Base-by-base conservation (phyloP, 2,329 filamentous ascomycete genomes). In the Cryphonectria radicalis region DNA sequence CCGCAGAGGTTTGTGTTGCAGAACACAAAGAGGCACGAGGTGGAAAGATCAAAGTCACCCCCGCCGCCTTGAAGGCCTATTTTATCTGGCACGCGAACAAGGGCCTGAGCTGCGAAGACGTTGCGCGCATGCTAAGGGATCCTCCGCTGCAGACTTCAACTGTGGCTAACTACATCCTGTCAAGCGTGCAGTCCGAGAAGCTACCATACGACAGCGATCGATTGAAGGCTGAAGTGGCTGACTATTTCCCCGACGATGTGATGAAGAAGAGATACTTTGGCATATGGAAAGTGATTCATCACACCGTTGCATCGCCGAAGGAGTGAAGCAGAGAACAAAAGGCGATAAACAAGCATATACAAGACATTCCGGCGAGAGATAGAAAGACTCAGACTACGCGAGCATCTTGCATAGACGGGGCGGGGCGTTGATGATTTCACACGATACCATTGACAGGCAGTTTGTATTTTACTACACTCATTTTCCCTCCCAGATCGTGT, bases 41-140 rank as follows among this genome's bases (percentile, higher is more conserved):
- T 10, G 35, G 70, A 25, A 73, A 67, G 32, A 67, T 78, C 1
- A 74, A 69, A 10, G 78, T 78, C 0, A 46, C 72, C 28, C 79
- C 77, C 3, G 75, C 83, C 1, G 77, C 80, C 2, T 78, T 92
- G 1, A 85, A 88, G 19, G 84, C 89, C 0, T 93, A 92, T 76
- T 87, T 86, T 74, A 79, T 93, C 28, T 93, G 91, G 91, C 82
- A 89, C 69, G 73, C 80, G 4, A 84, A 89, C 70, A 78, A 84
- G 10, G 80, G 83, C 17, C 80, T 92, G 25, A 74, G 78, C 0
- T 82, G 89, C 0, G 76, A 80, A 0, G 79, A 82, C 0, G 81
- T 92, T 22, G 89, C 89, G 1, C 79, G 77, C 3, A 73, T 92
- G 1, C 80, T 92, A n/a, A 84, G 90, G 1, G 81, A 88, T 13